Evolutionary conservation across 768 basidiomycete genomes (phyloP).

Genomic region (Russula foetens): DNA sequence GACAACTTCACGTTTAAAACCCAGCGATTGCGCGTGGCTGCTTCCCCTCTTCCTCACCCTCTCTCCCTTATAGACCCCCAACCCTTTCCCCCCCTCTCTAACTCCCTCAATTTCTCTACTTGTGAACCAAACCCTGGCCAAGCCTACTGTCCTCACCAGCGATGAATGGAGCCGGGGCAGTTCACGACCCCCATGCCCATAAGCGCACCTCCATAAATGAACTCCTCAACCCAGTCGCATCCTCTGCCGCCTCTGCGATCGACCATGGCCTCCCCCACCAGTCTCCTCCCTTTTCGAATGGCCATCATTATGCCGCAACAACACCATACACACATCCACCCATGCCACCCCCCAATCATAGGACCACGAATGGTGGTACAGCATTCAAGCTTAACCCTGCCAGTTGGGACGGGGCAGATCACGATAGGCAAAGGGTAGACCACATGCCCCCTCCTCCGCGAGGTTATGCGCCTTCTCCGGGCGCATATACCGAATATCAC

Average conservation of each 20-base stretch:
- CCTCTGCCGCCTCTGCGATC: constrained; percentile 23
- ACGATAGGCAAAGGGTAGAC: constrained; percentile 24
- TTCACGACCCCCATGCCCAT: constrained; percentile 34
- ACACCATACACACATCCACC: constrained; percentile 18
- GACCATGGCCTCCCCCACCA: constrained; percentile 25
- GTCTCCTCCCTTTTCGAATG: not conserved
- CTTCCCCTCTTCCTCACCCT: too few species aligned
- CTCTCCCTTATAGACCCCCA: not conserved
- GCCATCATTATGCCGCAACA: constrained; percentile 9
- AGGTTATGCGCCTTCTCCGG: constrained; percentile 16
- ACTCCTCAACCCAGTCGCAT: constrained; percentile 41
- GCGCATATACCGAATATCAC: constrained; percentile 23
- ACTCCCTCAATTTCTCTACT: not conserved
- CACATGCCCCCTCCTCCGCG: constrained; percentile 11
- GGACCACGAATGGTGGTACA: constrained; percentile 11
- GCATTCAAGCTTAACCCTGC: constrained; percentile 55
- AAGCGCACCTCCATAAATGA: constrained; percentile 45
- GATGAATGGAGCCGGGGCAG: constrained; percentile 34
- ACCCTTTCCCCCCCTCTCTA: not conserved
- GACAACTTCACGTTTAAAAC: not conserved
- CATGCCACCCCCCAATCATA: constrained; percentile 15
- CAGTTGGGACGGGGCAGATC: constrained; percentile 42
- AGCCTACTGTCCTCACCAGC: not conserved
- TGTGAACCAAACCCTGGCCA: not conserved
- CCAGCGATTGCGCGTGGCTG: constrained; percentile 6